Base-by-base conservation (phyloP, 2,329 filamentous ascomycete species). In the Ophiocordyceps sinensis region DNA sequence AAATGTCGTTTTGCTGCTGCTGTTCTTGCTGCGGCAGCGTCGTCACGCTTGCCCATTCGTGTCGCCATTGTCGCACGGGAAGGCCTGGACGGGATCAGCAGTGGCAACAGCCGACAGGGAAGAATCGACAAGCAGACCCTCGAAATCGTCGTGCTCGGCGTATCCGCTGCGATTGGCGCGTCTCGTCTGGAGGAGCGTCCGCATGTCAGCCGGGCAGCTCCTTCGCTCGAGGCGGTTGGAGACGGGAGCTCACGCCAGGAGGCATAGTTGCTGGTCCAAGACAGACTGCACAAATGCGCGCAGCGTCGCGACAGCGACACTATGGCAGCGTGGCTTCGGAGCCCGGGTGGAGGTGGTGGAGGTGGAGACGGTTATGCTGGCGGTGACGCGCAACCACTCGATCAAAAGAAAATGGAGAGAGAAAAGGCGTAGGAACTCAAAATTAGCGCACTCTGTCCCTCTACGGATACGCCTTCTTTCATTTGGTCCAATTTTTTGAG, bases 61-160 rank as follows among this genome's bases (percentile, higher is more conserved):
- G 78, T 42, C 84, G 79, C 82, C 87, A 96, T 73, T 94, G 86
- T 54, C 87, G 82, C 43, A 95, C 82, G 14, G 89, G 89, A 11
- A 95, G 72, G 44, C 87, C 85, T 70, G 75, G 67, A 29, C 21
- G 30, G 14, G n/a, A 36, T 59, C 41, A 58, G 49, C 42, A 39
- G 43, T 40, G 32, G 21, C 23, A 28, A 10, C 12, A 28, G 28
- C 12, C 17, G 30, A 15, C 10, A 13, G 6, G 9, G 10, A 37
- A 8, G 6, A 14, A 32, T 23, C 10, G n/a, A 26, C 4, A 8
- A 8, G 34, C 44, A 36, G 41, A 71, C 68, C 73, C 61, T 78
- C 74, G 42, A 77, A 77, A 47, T 77, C 73, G 52, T 78, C 74
- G 51, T 76, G 73, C 48, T 78, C 74, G 32, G 69, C 65, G 47